Conservation (phyloP, 176 grass and related monocot species). For the barley (Hordeum vulgare) region MorexV3_pseudomolecules_assembly NC_058520.1:496439174-496439673, state of each 20-base stretch:
- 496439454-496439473: neutral
- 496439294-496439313: too few species aligned
- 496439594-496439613: slow-evolving; percentile 2
- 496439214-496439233: neutral
- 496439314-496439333: slow-evolving; percentile 5
- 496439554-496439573: neutral
- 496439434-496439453: neutral
- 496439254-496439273: too few species aligned
- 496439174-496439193: slow-evolving; percentile 1
- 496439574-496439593: neutral
- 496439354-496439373: neutral
- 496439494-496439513: neutral
- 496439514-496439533: slow-evolving; percentile 4
- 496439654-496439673: neutral
- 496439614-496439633: neutral
- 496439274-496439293: too few species aligned
- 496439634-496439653: neutral
- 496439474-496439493: neutral
- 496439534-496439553: neutral
- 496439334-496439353: neutral
- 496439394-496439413: neutral
- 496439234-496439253: neutral
- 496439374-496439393: neutral
- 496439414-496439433: neutral
- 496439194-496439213: neutral